Conservation (phyloP, 805 yeast species). For the Yarrowia sp. region DNA sequence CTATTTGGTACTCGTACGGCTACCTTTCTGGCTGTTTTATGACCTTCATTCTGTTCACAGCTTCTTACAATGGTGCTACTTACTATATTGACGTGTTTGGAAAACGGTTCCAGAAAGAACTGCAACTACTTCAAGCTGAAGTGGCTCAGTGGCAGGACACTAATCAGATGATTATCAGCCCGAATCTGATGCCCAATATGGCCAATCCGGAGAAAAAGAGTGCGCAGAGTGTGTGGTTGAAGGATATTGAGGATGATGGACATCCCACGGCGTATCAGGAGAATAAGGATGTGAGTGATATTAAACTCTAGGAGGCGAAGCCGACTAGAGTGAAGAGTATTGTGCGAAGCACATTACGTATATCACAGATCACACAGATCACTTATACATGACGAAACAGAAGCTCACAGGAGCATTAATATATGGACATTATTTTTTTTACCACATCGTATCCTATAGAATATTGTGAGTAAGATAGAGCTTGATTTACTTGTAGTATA, state of each 20-base stretch:
- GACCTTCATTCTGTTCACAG: slow-evolving; percentile 67
- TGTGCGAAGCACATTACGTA: too few species aligned
- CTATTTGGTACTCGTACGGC: slow-evolving; percentile 77
- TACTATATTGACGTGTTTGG: slow-evolving; percentile 92
- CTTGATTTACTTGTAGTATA: too few species aligned
- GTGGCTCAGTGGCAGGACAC: slow-evolving; percentile 57
- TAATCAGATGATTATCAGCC: slow-evolving; percentile 25
- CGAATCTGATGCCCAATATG: slow-evolving; percentile 17
- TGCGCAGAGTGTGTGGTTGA: slow-evolving; percentile 21
- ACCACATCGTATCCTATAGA: too few species aligned
- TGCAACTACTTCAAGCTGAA: slow-evolving; percentile 65
- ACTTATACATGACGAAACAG: too few species aligned
- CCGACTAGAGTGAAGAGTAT: too few species aligned
- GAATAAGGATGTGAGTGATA: slow-evolving; percentile 23
- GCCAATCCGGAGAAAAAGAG: slow-evolving; percentile 17
- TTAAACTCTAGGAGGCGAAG: neutral
- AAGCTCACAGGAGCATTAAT: neutral
- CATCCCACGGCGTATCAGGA: slow-evolving; percentile 10
- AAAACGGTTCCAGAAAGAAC: slow-evolving; percentile 82
- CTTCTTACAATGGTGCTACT: slow-evolving; percentile 92
- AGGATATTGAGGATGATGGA: slow-evolving; percentile 23
- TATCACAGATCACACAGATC: too few species aligned
- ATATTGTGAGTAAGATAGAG: too few species aligned
- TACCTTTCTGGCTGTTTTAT: slow-evolving; percentile 66
- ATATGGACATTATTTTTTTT: too few species aligned